Percentiles rank a stretch among this genome's conserved stretches.
Evolutionary conservation across 352 stramenopile species (phyloP).

Genomic region (Poterioochromonas sp.): DNA sequence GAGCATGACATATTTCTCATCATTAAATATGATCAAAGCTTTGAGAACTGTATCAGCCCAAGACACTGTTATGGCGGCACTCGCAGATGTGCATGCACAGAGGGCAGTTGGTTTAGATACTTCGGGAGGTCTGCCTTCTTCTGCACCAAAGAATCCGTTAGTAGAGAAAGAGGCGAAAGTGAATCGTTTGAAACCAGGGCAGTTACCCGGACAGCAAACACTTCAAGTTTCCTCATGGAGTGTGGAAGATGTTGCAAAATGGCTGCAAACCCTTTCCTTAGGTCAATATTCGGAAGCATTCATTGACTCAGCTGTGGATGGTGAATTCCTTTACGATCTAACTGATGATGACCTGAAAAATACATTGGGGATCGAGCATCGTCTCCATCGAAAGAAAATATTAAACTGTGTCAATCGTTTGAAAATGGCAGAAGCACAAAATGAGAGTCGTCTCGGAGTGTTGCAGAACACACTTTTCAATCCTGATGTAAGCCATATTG

Average conservation of each 20-base stretch:
- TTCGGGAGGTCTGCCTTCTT: background rate
- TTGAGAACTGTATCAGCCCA: conserved; percentile 83
- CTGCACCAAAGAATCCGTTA: conserved; percentile 37
- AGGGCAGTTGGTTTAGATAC: conserved; percentile 33
- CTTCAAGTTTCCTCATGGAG: conserved; percentile 56
- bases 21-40: conserved; percentile 90
- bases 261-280: conserved; percentile 57
- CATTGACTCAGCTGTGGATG: conserved; percentile 59
- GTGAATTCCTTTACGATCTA: conserved; percentile 62
- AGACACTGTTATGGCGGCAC: conserved; percentile 66
- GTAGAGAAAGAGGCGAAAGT: too few relatives aligned
- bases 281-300: conserved; percentile 62
- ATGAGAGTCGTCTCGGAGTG: conserved; percentile 27
- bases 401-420: conserved; percentile 70
- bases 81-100: conserved; percentile 31
- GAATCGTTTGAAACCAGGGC: conserved; percentile 46
- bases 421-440: conserved; percentile 50
- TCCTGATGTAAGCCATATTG: background rate
- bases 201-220: conserved; percentile 50
- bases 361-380: conserved; percentile 83
- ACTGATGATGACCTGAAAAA: conserved; percentile 81
- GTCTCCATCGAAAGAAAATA: conserved; percentile 89
- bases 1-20: conserved; percentile 93
- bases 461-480: background rate
- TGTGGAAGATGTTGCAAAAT: conserved; percentile 60